A percentile compares a stretch with the other conserved stretches of the same genome.
These are phyloP conservation scores for Xylariales sp. DNA, from an alignment of 2,329 filamentous ascomycete species.

Conservation along the genomic window DNA sequence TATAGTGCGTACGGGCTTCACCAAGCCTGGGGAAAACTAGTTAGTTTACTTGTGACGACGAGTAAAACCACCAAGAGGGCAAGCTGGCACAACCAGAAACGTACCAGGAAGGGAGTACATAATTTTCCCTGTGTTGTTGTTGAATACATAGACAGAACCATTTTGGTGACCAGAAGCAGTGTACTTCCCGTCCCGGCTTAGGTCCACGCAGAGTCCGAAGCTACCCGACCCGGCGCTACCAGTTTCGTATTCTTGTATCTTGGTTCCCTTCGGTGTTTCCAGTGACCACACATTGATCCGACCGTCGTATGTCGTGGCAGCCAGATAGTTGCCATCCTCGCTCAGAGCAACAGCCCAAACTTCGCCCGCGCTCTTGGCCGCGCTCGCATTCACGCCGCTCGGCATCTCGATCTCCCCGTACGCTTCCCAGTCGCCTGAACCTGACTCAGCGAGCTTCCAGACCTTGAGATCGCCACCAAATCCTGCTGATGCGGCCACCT, in stretches of 20 bases:
- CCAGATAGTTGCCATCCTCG: constrained; percentile 76
- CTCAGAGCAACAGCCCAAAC: constrained; percentile 87
- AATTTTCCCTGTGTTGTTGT: constrained; percentile 82
- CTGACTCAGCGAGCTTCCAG: constrained; percentile 65
- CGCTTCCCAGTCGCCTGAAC: constrained; percentile 49
- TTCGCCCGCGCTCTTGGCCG: constrained; percentile 50
- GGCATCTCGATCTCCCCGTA: constrained; percentile 38
- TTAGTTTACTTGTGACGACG: background rate
- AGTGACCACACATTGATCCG: constrained; percentile 86
- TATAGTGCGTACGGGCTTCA: constrained; percentile 80
- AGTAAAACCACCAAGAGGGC: background rate
- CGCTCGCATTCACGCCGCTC: constrained; percentile 18
- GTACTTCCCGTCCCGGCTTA: constrained; percentile 74
- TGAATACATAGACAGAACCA: constrained; percentile 89
- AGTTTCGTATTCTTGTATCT: constrained; percentile 82
- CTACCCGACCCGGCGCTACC: constrained; percentile 65
- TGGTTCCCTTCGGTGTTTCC: constrained; percentile 46
- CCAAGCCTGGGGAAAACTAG: constrained; percentile 55
- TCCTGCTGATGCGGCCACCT: constrained; percentile 73
- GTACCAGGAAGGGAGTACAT: constrained; percentile 78
- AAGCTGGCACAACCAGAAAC: constrained; percentile 13
- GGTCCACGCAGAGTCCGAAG: constrained; percentile 84
- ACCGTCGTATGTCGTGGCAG: constrained; percentile 84
- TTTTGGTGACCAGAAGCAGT: constrained; percentile 93
- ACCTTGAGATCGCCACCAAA: constrained; percentile 87